A percentile compares a stretch with the other conserved stretches of the same genome.
Evolutionary conservation across 225 moss, liverwort and hornwort species (phyloP).

Genomic region (Physcomitrium patens): DNA sequence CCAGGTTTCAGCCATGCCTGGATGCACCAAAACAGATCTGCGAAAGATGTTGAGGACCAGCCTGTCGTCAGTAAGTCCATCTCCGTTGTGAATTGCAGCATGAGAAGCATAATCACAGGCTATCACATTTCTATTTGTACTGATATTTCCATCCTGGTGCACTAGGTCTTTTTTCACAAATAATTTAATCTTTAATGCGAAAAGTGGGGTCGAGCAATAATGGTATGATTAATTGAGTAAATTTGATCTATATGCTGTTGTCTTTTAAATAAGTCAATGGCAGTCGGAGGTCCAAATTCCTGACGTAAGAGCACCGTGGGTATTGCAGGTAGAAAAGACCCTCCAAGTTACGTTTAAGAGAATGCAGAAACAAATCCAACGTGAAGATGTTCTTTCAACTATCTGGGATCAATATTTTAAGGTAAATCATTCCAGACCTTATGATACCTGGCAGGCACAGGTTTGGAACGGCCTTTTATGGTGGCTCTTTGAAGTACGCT

Average conservation of each 20-base stretch:
- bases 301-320: slow-evolving; percentile 20
- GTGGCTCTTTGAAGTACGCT: background rate
- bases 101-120: background rate
- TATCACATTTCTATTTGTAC: background rate
- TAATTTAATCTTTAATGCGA: background rate
- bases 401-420: slow-evolving; percentile 87
- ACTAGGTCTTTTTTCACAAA: background rate
- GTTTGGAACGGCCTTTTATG: background rate
- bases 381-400: slow-evolving; percentile 82
- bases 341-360: slow-evolving; percentile 81
- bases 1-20: slow-evolving; percentile 46
- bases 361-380: slow-evolving; percentile 88
- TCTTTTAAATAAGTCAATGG: background rate
- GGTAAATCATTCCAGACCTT: slow-evolving; percentile 42
- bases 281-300: slow-evolving; percentile 8
- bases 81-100: background rate
- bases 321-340: slow-evolving; percentile 78
- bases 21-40: slow-evolving; percentile 59
- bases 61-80: slow-evolving; percentile 74
- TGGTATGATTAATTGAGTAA: background rate
- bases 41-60: slow-evolving; percentile 79
- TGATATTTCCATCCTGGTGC: slow-evolving; percentile 7
- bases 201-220: background rate
- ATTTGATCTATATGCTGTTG: background rate
- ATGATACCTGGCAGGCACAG: background rate